These are phyloP conservation scores for Steccherinum ochraceum DNA, from an alignment of 768 basidiomycete genomes.

Conservation along the genomic window DNA sequence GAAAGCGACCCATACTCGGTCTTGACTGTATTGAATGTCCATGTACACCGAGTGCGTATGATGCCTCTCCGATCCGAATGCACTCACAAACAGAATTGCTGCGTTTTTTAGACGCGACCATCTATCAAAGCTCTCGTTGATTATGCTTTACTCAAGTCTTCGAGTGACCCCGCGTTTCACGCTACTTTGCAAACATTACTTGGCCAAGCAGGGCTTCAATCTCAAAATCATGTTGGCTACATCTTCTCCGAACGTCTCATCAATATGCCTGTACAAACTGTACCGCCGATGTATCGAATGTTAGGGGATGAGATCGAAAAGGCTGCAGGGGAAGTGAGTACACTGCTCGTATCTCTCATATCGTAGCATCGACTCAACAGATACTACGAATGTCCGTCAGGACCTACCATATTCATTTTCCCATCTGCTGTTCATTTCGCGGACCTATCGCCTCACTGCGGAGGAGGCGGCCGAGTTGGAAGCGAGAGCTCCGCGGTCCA, in stretches of 20 bases:
- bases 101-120: conserved; percentile 51
- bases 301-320: conserved; percentile 74
- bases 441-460: conserved; percentile 67
- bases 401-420: conserved; percentile 64
- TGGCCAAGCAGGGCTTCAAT: conserved; percentile 21
- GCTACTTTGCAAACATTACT: conserved; percentile 48
- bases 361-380: not conserved
- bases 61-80: not conserved
- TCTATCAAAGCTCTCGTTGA: conserved; percentile 63
- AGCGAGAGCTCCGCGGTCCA: conserved; percentile 28
- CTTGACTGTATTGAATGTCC: conserved; percentile 78
- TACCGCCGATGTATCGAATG: conserved; percentile 92
- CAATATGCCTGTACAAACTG: conserved; percentile 93
- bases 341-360: not conserved
- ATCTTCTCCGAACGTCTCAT: conserved; percentile 84
- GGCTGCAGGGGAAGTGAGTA: conserved; percentile 58
- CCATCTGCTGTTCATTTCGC: conserved; percentile 70
- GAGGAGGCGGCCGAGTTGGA: conserved; percentile 60
- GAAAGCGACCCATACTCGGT: conserved; percentile 91
- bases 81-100: not conserved
- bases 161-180: conserved; percentile 43
- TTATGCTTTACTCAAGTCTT: conserved; percentile 63
- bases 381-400: no score
- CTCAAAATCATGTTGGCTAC: conserved; percentile 64
- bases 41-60: conserved; percentile 49